These are phyloP conservation scores for Ceratobasidium sp. DNA, from an alignment of 1,284 basidiomycete species.

Conservation along the genomic window DNA sequence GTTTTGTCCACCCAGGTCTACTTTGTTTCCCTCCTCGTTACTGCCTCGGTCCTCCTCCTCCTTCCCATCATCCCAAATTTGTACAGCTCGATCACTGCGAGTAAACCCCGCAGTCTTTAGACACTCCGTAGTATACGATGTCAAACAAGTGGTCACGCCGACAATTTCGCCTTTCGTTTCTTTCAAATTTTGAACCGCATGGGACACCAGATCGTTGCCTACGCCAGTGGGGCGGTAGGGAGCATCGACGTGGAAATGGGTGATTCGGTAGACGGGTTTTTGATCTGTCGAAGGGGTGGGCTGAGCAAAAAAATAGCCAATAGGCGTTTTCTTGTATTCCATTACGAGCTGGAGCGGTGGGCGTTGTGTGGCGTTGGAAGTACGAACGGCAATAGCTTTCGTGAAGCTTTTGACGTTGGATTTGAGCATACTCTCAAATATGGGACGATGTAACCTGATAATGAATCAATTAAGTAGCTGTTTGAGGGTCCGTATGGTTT, in stretches of 20 bases:
- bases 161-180: slow-evolving; percentile 21
- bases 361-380: not conserved
- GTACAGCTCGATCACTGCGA: not conserved
- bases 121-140: slow-evolving; percentile 34
- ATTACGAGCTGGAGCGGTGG: slow-evolving; percentile 24
- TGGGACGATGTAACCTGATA: slow-evolving; percentile 32
- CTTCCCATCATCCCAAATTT: slow-evolving; percentile 33
- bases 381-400: not conserved
- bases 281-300: not conserved
- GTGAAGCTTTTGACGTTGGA: slow-evolving; percentile 28
- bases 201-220: slow-evolving; percentile 23
- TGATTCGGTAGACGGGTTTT: slow-evolving; percentile 4
- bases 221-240: slow-evolving; percentile 40
- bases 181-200: not conserved
- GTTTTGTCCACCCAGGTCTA: not conserved
- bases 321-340: slow-evolving; percentile 38
- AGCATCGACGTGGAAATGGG: slow-evolving; percentile 38
- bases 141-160: slow-evolving; percentile 20
- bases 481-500: too few relatives aligned
- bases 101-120: slow-evolving; percentile 20
- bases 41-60: not conserved
- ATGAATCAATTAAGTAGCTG: not conserved
- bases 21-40: not conserved
- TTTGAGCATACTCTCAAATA: slow-evolving; percentile 31
- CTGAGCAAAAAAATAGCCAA: slow-evolving; percentile 17